Evolutionary conservation across 1,284 basidiomycete genomes (phyloP), one percentile per base, ranked within the genome.

Genomic region (Thelephora terrestris): DNA sequence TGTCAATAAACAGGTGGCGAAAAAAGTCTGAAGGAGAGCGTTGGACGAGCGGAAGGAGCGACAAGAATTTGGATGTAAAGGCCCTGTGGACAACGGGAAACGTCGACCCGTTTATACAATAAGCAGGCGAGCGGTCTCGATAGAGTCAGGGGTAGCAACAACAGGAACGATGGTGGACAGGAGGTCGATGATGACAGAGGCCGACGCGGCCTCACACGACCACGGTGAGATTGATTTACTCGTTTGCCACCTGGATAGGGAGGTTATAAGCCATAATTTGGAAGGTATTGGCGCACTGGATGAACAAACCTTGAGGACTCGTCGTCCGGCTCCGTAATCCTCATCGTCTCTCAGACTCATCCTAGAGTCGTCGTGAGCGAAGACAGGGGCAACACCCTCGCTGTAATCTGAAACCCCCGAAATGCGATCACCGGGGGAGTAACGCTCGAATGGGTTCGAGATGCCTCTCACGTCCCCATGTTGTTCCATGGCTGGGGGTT

Each of bases 241-340:
- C 62, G 49, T 70, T 70, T 3, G 68, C 68, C 44, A 70, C 68
- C 68, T 70, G 48, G 7, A 49, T 47, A 47, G 17, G 16, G 37
- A 32, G 34, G 29, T 17, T 47, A 10, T 38, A 52, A 61, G 24
- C 20, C 23, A 12, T 2, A 18, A 43, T 43, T 18, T 36, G 23
- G 17, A 18, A 46, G 20, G 12, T 21, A 46, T 6, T 35, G 9
- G 45, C 36, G 47, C 9, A 7, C 18, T 20, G 18, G 16, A 37
- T 39, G 12, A 39, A 55, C 67, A 35, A 39, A 75, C 73, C 70
- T 74, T 74, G 46, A 76, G 57, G 40, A 75, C 70, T 51, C 71
- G 51, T 45, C 55, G 47, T 52, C 61, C 61, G 40, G 53, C 62
- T 25, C 61, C 64, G 50, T 71, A 66, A 37, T 69, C 68, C 37